Conservation (phyloP, 176 grass and related monocot species). For the Panicum miliaceum region DNA sequence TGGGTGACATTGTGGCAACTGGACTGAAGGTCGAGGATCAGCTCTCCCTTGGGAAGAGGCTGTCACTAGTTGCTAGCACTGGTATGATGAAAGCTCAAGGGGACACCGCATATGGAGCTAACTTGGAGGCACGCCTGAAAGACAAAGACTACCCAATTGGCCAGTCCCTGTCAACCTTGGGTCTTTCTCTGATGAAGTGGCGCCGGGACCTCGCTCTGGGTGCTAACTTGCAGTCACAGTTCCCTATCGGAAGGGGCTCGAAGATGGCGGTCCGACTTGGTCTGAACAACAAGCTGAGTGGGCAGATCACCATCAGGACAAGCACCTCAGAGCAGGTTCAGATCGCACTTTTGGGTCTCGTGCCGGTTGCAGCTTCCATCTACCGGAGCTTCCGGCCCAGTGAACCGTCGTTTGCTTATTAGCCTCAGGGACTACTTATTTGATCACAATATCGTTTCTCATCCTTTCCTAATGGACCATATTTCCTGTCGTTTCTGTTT, state of each 20-base stretch:
- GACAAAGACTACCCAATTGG: slow-evolving; percentile 93
- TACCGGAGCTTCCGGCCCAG: slow-evolving; percentile 58
- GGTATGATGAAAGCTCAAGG: slow-evolving; percentile 78
- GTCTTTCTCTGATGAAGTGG: slow-evolving; percentile 89
- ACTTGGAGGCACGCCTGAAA: slow-evolving; percentile 73
- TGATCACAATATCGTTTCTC: not conserved
- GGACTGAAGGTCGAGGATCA: slow-evolving; percentile 93
- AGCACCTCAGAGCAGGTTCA: slow-evolving; percentile 94
- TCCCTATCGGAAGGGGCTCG: slow-evolving; percentile 68
- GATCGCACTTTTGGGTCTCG: slow-evolving; percentile 72
- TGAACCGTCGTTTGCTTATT: slow-evolving; percentile 60
- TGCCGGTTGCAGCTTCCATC: slow-evolving; percentile 73
- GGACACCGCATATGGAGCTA: slow-evolving; percentile 84
- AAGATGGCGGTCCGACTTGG: slow-evolving; percentile 87
- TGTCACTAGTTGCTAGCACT: slow-evolving; percentile 71
- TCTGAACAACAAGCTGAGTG: slow-evolving; percentile 88
- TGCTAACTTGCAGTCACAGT: slow-evolving; percentile 88
- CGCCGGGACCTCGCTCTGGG: slow-evolving; percentile 79
- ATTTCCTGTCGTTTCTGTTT: slow-evolving; percentile 10
- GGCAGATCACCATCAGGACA: slow-evolving; percentile 85
- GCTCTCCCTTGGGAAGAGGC: slow-evolving; percentile 76
- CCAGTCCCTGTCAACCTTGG: slow-evolving; percentile 73
- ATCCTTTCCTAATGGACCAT: slow-evolving; percentile 45
- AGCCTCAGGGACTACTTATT: slow-evolving; percentile 27
- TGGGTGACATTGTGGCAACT: slow-evolving; percentile 90